Evolutionary conservation across 1,139 yeast genomes (phyloP).

Genomic region (Magnusiomyces ingens): DNA sequence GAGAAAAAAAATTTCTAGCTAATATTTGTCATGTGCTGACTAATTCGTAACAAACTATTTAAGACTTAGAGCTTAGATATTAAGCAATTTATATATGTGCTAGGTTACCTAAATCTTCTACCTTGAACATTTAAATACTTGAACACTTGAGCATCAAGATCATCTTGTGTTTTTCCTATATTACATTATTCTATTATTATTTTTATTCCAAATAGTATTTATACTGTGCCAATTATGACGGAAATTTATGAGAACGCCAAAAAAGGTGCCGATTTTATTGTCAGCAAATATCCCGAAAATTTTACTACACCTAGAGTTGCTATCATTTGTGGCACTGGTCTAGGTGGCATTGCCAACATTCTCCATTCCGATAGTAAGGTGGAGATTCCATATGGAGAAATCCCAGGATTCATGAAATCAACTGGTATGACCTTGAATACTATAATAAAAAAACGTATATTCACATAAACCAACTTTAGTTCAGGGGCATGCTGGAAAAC

Average conservation of each 20-base stretch:
- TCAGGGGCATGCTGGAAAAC: conserved; percentile 80
- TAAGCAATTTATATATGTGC: too few species aligned
- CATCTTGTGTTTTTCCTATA: too few species aligned
- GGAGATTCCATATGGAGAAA: conserved; percentile 54
- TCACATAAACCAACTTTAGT: conserved; percentile 35
- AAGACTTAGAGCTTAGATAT: too few species aligned
- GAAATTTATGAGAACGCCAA: conserved; percentile 16
- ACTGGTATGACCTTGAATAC: conserved; percentile 38
- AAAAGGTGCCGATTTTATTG: conserved; percentile 24
- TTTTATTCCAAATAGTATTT: background rate
- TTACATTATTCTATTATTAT: background rate
- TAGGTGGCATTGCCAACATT: conserved; percentile 72
- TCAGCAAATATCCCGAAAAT: conserved; percentile 24
- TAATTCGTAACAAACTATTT: too few species aligned
- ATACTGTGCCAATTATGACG: background rate
- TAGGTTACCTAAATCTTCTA: too few species aligned
- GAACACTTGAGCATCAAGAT: too few species aligned
- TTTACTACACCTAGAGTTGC: conserved; percentile 42
- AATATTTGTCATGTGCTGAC: too few species aligned
- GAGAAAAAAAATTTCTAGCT: too few species aligned
- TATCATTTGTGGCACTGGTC: conserved; percentile 91
- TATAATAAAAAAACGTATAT: background rate
- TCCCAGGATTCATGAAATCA: conserved; percentile 76
- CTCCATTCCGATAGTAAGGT: conserved; percentile 40
- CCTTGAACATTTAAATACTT: too few species aligned